Conservation (phyloP, 2,329 filamentous ascomycete genomes). For the Fusarium setosum region DNA sequence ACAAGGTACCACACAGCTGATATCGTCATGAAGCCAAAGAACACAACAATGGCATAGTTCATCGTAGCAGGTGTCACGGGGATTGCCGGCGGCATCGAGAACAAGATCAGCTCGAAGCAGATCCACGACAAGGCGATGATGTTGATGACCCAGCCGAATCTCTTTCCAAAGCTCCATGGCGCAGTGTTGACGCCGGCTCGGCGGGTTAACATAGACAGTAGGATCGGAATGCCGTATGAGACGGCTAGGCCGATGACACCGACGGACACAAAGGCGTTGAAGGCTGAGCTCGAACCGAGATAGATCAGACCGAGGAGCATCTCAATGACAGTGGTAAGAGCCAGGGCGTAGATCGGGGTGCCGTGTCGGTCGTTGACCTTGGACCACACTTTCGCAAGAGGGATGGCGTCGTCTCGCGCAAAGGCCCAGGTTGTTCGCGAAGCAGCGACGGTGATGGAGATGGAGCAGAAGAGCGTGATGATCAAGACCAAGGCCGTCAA, state of each 20-base stretch:
- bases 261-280: constrained; percentile 82
- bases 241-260: constrained; percentile 82
- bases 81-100: constrained; percentile 77
- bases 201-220: constrained; percentile 74
- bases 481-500: constrained; percentile 80
- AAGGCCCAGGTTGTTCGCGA: constrained; percentile 82
- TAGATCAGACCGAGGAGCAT: constrained; percentile 81
- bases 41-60: constrained; percentile 77
- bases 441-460: constrained; percentile 79
- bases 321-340: constrained; percentile 75
- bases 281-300: constrained; percentile 80
- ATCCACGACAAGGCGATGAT: constrained; percentile 76
- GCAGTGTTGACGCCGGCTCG: constrained; percentile 72
- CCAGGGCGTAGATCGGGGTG: constrained; percentile 76
- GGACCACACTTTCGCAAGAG: constrained; percentile 74
- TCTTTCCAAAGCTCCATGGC: constrained; percentile 72
- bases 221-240: constrained; percentile 80
- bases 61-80: constrained; percentile 67
- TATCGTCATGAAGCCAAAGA: constrained; percentile 69
- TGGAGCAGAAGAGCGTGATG: constrained; percentile 80
- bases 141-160: constrained; percentile 76
- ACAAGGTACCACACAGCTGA: constrained; percentile 72
- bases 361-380: constrained; percentile 73
- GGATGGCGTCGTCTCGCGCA: constrained; percentile 79
- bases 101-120: constrained; percentile 75